These are phyloP conservation scores for Fusarium compactum DNA, from an alignment of 2,329 filamentous ascomycete species.

Conservation along the genomic window DNA sequence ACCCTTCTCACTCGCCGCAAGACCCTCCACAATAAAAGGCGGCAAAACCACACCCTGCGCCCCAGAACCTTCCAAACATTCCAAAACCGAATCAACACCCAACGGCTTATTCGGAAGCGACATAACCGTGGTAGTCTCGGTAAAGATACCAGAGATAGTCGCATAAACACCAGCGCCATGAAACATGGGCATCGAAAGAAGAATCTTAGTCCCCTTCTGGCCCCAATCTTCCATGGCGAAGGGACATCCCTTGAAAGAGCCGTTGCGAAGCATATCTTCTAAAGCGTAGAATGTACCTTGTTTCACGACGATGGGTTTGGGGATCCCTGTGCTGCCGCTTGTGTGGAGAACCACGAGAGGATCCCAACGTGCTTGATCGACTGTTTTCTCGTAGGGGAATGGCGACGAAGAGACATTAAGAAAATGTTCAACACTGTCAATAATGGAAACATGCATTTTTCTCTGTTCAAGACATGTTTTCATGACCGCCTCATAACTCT, in stretches of 20 bases:
- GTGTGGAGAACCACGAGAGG: constrained; percentile 17
- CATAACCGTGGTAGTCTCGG: neutral
- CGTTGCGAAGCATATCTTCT: fast-evolving
- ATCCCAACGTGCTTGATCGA: neutral
- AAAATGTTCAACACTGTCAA: neutral
- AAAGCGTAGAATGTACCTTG: neutral
- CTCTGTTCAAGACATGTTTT: neutral
- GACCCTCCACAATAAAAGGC: neutral
- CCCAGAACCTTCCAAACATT: neutral
- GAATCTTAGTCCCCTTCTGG: neutral
- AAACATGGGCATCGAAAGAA: constrained; percentile 1
- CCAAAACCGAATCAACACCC: neutral
- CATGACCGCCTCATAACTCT: neutral
- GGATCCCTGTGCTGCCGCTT: constrained; percentile 5
- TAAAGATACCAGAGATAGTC: neutral
- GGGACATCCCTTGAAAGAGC: neutral
- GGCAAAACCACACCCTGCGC: neutral
- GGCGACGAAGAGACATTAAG: neutral
- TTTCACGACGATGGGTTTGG: neutral
- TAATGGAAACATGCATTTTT: neutral
- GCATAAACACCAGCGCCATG: constrained; percentile 3
- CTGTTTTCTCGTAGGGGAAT: neutral
- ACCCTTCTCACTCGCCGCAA: neutral
- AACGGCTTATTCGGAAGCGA: neutral
- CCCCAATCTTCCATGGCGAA: neutral